Conservation (phyloP, 2,329 filamentous ascomycete species). For the Hypoxylon sp. region DNA sequence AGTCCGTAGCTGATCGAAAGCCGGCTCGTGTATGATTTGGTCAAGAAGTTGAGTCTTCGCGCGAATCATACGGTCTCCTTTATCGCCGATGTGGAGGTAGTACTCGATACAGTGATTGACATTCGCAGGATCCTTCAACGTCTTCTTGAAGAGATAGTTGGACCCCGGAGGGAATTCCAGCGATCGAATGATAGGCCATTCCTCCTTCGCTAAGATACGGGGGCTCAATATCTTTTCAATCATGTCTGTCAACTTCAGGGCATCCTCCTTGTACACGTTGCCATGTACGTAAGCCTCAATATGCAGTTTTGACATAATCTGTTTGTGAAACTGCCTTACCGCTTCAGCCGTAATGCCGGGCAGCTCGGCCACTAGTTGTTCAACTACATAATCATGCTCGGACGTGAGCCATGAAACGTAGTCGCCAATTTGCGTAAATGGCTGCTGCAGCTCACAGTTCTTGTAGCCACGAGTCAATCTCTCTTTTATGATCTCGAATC, state of each 20-base stretch:
- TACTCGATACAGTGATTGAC: conserved; percentile 91
- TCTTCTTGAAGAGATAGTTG: conserved; percentile 87
- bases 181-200: conserved; percentile 85
- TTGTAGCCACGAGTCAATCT: conserved; percentile 80
- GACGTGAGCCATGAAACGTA: conserved; percentile 85
- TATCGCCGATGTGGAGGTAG: conserved; percentile 78
- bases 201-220: conserved; percentile 77
- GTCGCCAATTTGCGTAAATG: conserved; percentile 88
- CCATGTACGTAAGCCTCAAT: conserved; percentile 92
- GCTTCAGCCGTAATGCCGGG: conserved; percentile 80
- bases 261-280: conserved; percentile 95
- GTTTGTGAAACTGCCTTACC: conserved; percentile 82
- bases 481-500: conserved; percentile 94
- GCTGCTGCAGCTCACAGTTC: conserved; percentile 90
- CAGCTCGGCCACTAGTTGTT: conserved; percentile 84
- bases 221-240: conserved; percentile 84
- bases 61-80: conserved; percentile 76
- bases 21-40: conserved; percentile 92
- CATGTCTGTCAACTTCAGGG: conserved; percentile 85
- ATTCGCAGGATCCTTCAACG: conserved; percentile 87
- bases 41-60: conserved; percentile 86
- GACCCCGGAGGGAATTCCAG: conserved; percentile 83
- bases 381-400: conserved; percentile 82
- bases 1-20: conserved; percentile 93
- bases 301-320: conserved; percentile 85